Evolutionary conservation across 345 rosid genomes (phyloP), one percentile per base, ranked within the genome.

Genomic region (Aethionema arabicum): DNA sequence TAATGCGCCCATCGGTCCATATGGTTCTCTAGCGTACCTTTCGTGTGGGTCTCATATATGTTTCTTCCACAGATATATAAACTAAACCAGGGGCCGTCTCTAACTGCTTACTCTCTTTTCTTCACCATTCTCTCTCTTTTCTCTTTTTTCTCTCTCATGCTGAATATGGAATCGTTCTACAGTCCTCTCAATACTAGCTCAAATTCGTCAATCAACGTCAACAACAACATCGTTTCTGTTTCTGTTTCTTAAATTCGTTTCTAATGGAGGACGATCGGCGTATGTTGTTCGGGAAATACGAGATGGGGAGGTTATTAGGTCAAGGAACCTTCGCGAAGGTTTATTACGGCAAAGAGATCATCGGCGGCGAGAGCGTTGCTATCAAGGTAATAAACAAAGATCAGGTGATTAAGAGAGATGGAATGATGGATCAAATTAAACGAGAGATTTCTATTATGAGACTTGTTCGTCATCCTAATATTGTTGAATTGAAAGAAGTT

Each of bases 281-380:
- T 8, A 29, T 74, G 27, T 49, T 90, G 32, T 83, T 85, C 27
- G 87, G 80, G 3, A 85, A 79, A 59, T 85, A 91, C 54, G 88
- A 88, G 73, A 74, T 84, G 72, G 95, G 91, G 39, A 67, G 79
- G 50, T 4, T 91, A 4, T 13, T 91, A n/a, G 98, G 98, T 1
- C 82, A 88, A 50, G 98, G 98, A 0, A 85, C 90, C 12, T 88
- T 91, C 74, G 96, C 82, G 0, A 91, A 91, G 56, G 98, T 91
- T 1, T 85, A 81, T 11, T 63, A 82, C 27, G 91, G 85, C 2
- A 83, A 78, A 11, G 71, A 79, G 8, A 47, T 81, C 0, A 36
- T 33, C 2, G 55, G 74, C 4, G 80, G 82, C 0, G 88, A 81
- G n/a, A 61, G 72, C 44, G 95, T 85, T 0, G 98, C 96, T 0